Percentiles rank a stretch among this genome's conserved stretches.
Evolutionary conservation across 805 yeast genomes (phyloP).

Genomic region (Kurtzmaniella cleridarum): DNA sequence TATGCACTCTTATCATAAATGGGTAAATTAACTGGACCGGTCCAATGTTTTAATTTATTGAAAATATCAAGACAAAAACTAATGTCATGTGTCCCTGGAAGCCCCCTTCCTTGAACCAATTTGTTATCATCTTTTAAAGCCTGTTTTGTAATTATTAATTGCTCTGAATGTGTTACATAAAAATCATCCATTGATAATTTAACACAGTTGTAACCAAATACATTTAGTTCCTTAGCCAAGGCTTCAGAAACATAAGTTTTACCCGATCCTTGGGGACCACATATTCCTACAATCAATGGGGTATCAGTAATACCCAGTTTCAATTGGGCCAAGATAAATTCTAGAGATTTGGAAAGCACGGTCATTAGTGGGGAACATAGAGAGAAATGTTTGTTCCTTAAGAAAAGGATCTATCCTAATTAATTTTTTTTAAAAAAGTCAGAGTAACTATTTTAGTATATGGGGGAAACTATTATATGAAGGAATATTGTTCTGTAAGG

Average conservation of each 20-base stretch:
- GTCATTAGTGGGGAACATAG: conserved; percentile 4
- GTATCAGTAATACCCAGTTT: conserved; percentile 12
- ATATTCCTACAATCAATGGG: conserved; percentile 51
- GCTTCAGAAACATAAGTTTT: conserved; percentile 53
- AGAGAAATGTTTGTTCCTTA: no score
- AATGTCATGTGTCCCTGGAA: conserved; percentile 92
- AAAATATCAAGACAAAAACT: conserved; percentile 35
- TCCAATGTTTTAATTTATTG: conserved; percentile 8
- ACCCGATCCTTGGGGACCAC: conserved; percentile 81
- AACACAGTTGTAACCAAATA: conserved; percentile 34
- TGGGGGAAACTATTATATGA: no score
- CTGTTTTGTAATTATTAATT: conserved; percentile 35
- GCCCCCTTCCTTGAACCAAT: conserved; percentile 73
- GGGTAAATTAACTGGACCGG: conserved; percentile 44
- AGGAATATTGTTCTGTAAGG: no score
- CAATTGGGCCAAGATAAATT: conserved; percentile 25
- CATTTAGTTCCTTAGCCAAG: conserved; percentile 30
- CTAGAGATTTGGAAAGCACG: conserved; percentile 8
- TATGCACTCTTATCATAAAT: conserved; percentile 70
- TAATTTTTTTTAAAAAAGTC: no score
- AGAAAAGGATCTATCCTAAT: no score
- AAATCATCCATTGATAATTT: conserved; percentile 81
- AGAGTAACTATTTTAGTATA: no score
- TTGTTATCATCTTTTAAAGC: conserved; percentile 38
- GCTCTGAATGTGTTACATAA: conserved; percentile 65